Percentiles rank a stretch among this genome's conserved stretches.
phyloP scores from a whole-genome alignment of 495 filamentous ascomycete species.

The Letharia columbiana region DNA sequence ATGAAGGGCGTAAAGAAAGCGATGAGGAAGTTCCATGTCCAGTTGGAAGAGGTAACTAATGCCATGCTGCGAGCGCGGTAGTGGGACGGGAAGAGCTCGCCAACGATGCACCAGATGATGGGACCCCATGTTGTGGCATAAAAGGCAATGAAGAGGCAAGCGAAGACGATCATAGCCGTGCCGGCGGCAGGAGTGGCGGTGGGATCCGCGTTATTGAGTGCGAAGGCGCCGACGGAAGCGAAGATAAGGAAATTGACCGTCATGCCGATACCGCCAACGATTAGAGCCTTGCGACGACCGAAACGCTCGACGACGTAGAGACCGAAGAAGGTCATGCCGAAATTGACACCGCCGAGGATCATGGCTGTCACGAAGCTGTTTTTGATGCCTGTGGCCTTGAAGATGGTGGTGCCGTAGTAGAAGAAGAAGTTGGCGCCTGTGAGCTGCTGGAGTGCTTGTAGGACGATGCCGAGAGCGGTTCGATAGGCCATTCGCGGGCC shows the following conservation, averaged over 20 bases:
- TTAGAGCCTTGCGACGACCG: slow-evolving; percentile 58
- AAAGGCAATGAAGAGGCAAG: slow-evolving; percentile 58
- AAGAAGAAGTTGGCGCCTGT: slow-evolving; percentile 65
- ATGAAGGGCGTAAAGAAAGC: slow-evolving; percentile 80
- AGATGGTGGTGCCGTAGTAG: slow-evolving; percentile 71
- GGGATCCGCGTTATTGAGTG: slow-evolving; percentile 44
- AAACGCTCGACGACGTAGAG: slow-evolving; percentile 64
- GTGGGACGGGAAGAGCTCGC: slow-evolving; percentile 72
- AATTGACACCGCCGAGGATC: slow-evolving; percentile 68
- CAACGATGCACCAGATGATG: slow-evolving; percentile 66
- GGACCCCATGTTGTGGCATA: slow-evolving; percentile 72
- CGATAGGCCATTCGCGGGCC: slow-evolving; percentile 68
- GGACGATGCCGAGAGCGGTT: slow-evolving; percentile 55
- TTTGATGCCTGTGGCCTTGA: slow-evolving; percentile 56
- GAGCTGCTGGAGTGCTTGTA: slow-evolving; percentile 65
- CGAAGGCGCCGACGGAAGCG: slow-evolving; percentile 57
- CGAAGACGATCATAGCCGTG: slow-evolving; percentile 66
- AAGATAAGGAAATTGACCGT: slow-evolving; percentile 66
- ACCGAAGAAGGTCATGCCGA: slow-evolving; percentile 61
- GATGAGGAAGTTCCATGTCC: slow-evolving; percentile 86
- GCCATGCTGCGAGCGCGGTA: slow-evolving; percentile 71
- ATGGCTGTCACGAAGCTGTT: slow-evolving; percentile 66
- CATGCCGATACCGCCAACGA: slow-evolving; percentile 60
- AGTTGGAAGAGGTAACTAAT: slow-evolving; percentile 72
- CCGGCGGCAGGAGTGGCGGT: slow-evolving; percentile 51